Conservation (phyloP, 352 stramenopile species). For the Aphanomyces stellatus region DNA sequence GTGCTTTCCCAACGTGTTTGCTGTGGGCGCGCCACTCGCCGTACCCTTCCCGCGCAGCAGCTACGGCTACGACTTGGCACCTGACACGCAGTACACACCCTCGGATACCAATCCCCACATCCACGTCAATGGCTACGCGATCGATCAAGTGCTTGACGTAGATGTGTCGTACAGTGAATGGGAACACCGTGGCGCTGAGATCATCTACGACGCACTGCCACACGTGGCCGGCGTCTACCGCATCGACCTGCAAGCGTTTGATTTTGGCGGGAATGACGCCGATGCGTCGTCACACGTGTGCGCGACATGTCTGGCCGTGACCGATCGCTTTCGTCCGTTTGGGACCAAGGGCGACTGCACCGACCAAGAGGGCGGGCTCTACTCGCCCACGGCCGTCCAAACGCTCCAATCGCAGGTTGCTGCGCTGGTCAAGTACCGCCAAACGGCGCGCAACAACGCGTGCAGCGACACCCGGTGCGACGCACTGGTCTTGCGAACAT, state of each 20-base stretch:
- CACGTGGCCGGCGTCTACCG: not conserved
- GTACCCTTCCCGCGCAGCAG: not conserved
- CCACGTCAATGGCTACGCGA: not conserved
- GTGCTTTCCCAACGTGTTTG: conserved; percentile 7
- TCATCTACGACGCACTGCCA: not conserved
- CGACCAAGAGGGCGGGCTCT: not conserved
- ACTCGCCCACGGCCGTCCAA: not conserved
- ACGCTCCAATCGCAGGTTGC: not conserved
- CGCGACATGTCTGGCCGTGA: not conserved
- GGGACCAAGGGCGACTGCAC: not conserved
- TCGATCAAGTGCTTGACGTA: no score
- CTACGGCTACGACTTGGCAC: conserved; percentile 1
- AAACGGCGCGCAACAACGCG: not conserved
- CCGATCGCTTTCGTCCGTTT: not conserved
- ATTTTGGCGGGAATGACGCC: not conserved
- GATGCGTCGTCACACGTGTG: not conserved
- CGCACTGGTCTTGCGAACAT: not conserved
- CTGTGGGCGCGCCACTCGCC: not conserved
- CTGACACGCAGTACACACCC: not conserved
- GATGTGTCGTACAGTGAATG: no score
- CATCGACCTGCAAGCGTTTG: not conserved
- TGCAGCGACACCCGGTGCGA: conserved; percentile 6
- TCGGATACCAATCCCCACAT: not conserved
- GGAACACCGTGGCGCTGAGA: not conserved
- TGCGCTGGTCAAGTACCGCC: not conserved